Percentiles rank a stretch among this genome's conserved stretches.
These are phyloP conservation scores for Mucor circinelloides DNA, from an alignment of 371 early-diverging fungal species.

Conservation along the genomic window DNA sequence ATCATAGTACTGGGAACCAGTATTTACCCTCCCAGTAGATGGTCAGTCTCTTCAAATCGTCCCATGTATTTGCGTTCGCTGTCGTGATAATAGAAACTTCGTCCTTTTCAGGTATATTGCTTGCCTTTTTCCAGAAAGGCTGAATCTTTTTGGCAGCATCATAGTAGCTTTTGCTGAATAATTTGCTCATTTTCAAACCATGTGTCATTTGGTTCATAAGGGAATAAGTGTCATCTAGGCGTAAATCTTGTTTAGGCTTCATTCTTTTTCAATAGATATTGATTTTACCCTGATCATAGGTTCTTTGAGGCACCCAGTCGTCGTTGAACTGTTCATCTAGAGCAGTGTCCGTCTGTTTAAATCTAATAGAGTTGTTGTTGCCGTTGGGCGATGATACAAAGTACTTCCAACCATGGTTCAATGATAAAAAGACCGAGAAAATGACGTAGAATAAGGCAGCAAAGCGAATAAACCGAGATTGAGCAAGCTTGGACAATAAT, in stretches of 20 bases:
- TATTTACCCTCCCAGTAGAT: constrained; percentile 47
- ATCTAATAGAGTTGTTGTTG: neutral
- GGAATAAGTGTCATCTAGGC: constrained; percentile 38
- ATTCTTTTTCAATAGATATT: neutral
- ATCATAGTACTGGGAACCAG: neutral
- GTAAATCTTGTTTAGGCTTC: neutral
- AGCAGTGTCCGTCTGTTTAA: neutral
- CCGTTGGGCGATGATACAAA: neutral
- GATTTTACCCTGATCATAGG: constrained; percentile 44
- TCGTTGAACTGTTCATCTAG: constrained; percentile 18
- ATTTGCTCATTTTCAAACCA: constrained; percentile 47
- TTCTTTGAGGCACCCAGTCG: constrained; percentile 46
- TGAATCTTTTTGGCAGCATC: constrained; percentile 34
- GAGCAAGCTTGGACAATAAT: constrained; percentile 11
- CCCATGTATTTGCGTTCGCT: constrained; percentile 40
- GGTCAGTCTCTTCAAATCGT: constrained; percentile 39
- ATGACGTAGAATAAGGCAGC: constrained; percentile 39
- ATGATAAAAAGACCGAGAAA: constrained; percentile 46
- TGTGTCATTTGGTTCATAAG: constrained; percentile 45
- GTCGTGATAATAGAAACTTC: constrained; percentile 45
- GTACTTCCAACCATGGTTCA: constrained; percentile 42
- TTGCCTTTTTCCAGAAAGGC: constrained; percentile 46
- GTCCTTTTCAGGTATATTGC: constrained; percentile 21
- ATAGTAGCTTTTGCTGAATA: constrained; percentile 46
- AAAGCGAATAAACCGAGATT: constrained; percentile 35